Evolutionary conservation across 177 flowering plant genomes (phyloP).

Genomic region (Telopea speciosissima): DNA sequence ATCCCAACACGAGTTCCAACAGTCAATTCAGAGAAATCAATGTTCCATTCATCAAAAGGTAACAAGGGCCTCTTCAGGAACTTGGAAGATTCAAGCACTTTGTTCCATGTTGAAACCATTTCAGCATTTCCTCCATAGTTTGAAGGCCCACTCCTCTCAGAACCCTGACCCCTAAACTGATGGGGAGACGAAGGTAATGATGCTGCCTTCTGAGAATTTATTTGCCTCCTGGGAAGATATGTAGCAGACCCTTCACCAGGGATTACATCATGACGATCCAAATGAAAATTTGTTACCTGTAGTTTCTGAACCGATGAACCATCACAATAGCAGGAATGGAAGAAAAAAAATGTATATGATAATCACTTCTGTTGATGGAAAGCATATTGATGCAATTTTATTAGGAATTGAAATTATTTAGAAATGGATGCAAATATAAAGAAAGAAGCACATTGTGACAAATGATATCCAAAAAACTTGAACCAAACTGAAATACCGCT

Average conservation of each 20-base stretch:
- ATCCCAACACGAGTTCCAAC: slow-evolving; percentile 98
- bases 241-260: slow-evolving; percentile 46
- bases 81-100: slow-evolving; percentile 59
- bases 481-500: too few species aligned
- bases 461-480: not conserved
- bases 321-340: not conserved
- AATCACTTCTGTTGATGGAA: not conserved
- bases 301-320: slow-evolving; percentile 3
- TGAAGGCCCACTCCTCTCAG: slow-evolving; percentile 40
- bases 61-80: slow-evolving; percentile 56
- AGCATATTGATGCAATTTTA: not conserved
- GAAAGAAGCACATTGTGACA: not conserved
- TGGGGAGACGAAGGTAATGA: slow-evolving; percentile 97
- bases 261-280: slow-evolving; percentile 35
- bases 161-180: slow-evolving; percentile 42
- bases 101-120: slow-evolving; percentile 70
- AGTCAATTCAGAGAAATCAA: slow-evolving; percentile 87
- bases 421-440: not conserved
- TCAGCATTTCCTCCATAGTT: slow-evolving; percentile 33
- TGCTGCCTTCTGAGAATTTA: slow-evolving; percentile 66
- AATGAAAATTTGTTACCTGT: slow-evolving; percentile 47
- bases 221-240: slow-evolving; percentile 35
- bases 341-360: not conserved
- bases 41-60: slow-evolving; percentile 88
- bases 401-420: not conserved